A percentile compares a stretch with the other conserved stretches of the same genome.
These are phyloP conservation scores for Actinomucor elegans DNA, from an alignment of 371 early-diverging fungal species.

Conservation along the genomic window DNA sequence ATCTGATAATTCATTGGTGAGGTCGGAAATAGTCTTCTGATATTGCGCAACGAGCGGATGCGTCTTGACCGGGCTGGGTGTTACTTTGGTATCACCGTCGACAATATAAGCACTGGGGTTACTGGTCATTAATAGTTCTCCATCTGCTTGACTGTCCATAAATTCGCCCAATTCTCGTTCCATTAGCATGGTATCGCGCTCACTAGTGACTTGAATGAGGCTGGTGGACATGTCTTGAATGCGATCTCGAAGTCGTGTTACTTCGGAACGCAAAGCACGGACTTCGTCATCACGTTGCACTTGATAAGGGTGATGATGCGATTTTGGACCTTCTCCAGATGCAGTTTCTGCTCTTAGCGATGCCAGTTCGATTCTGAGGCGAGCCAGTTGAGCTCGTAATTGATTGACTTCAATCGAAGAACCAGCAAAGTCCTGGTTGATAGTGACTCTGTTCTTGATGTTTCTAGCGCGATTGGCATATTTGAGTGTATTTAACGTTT, in stretches of 20 bases:
- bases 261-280: slow-evolving; percentile 45
- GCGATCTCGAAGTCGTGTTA: slow-evolving; percentile 54
- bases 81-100: slow-evolving; percentile 1
- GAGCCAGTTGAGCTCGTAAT: slow-evolving; percentile 69
- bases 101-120: background rate
- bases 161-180: slow-evolving; percentile 52
- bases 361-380: slow-evolving; percentile 67
- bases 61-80: slow-evolving; percentile 20
- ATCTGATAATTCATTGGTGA: slow-evolving; percentile 54
- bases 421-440: slow-evolving; percentile 74
- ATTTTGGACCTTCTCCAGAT: background rate
- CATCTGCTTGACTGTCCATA: slow-evolving; percentile 20
- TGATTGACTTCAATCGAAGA: slow-evolving; percentile 65
- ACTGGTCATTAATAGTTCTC: background rate
- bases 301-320: slow-evolving; percentile 1
- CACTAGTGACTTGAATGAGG: slow-evolving; percentile 56
- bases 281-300: slow-evolving; percentile 46
- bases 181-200: slow-evolving; percentile 62
- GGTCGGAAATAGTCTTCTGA: slow-evolving; percentile 55
- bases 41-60: slow-evolving; percentile 62
- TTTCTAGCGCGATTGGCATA: slow-evolving; percentile 91
- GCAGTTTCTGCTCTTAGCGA: slow-evolving; percentile 47
- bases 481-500: slow-evolving; percentile 90
- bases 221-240: slow-evolving; percentile 48
- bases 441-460: slow-evolving; percentile 80